A percentile compares a stretch with the other conserved stretches of the same genome.
Evolutionary conservation across 2,329 filamentous ascomycete genomes (phyloP).

Genomic region (Colletotrichum musicola): DNA sequence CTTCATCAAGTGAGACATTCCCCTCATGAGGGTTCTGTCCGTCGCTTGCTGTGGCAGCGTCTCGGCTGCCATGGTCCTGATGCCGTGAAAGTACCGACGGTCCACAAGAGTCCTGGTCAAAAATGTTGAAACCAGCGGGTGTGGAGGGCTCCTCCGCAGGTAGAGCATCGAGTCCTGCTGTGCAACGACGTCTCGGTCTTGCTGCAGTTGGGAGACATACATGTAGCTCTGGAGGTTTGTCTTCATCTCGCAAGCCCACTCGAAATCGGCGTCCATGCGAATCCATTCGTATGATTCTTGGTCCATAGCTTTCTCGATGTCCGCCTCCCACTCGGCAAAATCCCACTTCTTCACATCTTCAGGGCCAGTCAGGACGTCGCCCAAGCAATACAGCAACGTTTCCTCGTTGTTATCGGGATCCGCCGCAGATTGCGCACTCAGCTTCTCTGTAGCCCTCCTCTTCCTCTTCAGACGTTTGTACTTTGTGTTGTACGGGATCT

Average conservation of each 20-base stretch:
- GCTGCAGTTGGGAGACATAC: slow-evolving; percentile 97
- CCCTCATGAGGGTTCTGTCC: slow-evolving; percentile 78
- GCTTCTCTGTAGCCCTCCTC: slow-evolving; percentile 61
- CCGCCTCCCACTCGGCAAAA: slow-evolving; percentile 88
- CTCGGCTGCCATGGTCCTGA: slow-evolving; percentile 86
- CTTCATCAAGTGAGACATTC: slow-evolving; percentile 85
- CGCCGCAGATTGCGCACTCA: slow-evolving; percentile 69
- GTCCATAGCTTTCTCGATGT: slow-evolving; percentile 92
- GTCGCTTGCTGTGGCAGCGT: slow-evolving; percentile 83
- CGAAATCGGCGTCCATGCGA: slow-evolving; percentile 96
- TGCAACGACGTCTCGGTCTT: slow-evolving; percentile 97
- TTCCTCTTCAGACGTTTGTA: slow-evolving; percentile 94
- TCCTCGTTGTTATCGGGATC: slow-evolving; percentile 77
- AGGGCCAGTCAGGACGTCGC: slow-evolving; percentile 86
- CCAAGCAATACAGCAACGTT: slow-evolving; percentile 88
- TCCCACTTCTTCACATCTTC: slow-evolving; percentile 88
- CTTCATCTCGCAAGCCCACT: slow-evolving; percentile 92
- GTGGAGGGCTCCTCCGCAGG: slow-evolving; percentile 74
- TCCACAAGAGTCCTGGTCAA: slow-evolving; percentile 92
- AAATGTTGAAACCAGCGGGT: slow-evolving; percentile 89
- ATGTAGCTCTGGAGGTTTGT: slow-evolving; percentile 92
- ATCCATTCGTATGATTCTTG: slow-evolving; percentile 99
- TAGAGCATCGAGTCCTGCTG: slow-evolving; percentile 82
- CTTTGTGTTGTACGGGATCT: slow-evolving; percentile 98
- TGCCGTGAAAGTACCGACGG: slow-evolving; percentile 91